Conservation (phyloP, 1,139 yeast genomes). For the Suhomyces ambrosiae region DNA sequence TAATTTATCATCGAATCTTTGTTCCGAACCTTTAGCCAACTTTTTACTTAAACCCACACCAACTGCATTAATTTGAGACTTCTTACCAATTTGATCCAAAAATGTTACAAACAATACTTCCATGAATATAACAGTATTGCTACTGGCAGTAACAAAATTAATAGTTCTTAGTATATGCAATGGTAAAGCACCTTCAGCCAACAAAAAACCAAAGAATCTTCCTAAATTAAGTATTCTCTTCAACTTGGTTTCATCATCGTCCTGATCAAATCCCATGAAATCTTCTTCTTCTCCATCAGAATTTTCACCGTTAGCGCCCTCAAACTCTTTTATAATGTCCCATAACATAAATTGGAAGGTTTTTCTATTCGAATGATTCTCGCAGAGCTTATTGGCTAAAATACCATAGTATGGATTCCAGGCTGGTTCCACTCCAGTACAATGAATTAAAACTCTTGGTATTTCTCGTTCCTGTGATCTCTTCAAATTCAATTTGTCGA, state of each 20-base stretch:
- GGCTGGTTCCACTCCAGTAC: constrained; percentile 78
- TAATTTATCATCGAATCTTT: constrained; percentile 54
- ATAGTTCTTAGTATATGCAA: constrained; percentile 72
- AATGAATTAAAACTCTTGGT: constrained; percentile 81
- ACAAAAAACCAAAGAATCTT: constrained; percentile 71
- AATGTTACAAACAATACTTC: constrained; percentile 74
- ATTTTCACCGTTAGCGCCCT: constrained; percentile 37
- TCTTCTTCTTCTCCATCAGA: constrained; percentile 44
- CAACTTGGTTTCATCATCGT: constrained; percentile 47
- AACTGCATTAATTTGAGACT: constrained; percentile 54
- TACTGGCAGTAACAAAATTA: constrained; percentile 71
- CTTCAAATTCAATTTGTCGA: constrained; percentile 78
- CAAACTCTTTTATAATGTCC: constrained; percentile 82
- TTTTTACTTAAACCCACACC: constrained; percentile 46
- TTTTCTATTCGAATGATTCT: constrained; percentile 69
- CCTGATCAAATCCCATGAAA: constrained; percentile 37
- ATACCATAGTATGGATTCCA: constrained; percentile 92
- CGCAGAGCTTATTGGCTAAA: constrained; percentile 75
- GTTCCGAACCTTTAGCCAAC: constrained; percentile 35
- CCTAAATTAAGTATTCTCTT: constrained; percentile 72
- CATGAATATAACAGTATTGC: constrained; percentile 67
- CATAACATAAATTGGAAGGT: constrained; percentile 87
- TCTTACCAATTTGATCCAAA: constrained; percentile 66
- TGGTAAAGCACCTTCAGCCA: constrained; percentile 72
- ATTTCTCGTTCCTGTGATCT: constrained; percentile 86